Percentiles rank a stretch among this genome's conserved stretches.
These are phyloP conservation scores for Pythium rhizo-oryzae DNA, from an alignment of 352 stramenopile species.

Conservation along the genomic window DNA sequence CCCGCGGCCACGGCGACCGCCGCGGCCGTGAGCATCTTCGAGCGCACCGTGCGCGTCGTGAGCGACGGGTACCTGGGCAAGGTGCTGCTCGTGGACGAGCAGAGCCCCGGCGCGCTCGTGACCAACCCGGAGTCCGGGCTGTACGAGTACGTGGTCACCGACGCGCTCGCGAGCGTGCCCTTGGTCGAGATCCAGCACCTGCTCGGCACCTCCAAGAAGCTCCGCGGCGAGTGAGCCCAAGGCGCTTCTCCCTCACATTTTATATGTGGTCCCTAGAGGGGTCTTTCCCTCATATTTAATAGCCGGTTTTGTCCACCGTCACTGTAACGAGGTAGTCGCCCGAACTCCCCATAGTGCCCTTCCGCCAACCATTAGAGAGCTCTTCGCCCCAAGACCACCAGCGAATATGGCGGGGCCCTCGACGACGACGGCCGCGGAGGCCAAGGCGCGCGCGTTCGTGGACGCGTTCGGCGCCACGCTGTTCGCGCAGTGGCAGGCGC, in stretches of 20 bases:
- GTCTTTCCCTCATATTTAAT: background rate
- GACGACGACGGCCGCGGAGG: conserved; percentile 33
- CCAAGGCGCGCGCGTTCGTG: conserved; percentile 58
- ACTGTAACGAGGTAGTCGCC: background rate
- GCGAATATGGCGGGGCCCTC: too few species aligned
- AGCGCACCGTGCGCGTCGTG: background rate
- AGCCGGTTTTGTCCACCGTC: background rate
- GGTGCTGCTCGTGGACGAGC: conserved; percentile 1
- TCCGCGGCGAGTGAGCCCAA: conserved; percentile 32
- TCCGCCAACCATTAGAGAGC: conserved; percentile 2
- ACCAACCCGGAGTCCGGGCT: conserved; percentile 34
- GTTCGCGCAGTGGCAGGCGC: conserved; percentile 53
- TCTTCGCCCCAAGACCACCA: background rate
- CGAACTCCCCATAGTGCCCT: background rate
- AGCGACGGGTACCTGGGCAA: background rate
- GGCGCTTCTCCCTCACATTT: background rate
- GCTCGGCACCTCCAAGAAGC: conserved; percentile 44
- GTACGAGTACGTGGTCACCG: conserved; percentile 38
- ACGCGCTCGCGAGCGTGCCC: conserved; percentile 46
- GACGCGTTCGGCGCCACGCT: conserved; percentile 54
- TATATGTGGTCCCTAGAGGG: too few species aligned
- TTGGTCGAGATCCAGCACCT: conserved; percentile 65
- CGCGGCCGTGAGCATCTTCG: background rate
- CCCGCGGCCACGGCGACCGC: background rate
- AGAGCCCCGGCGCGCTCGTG: conserved; percentile 30